Conservation (phyloP, 225 moss, liverwort and hornwort genomes). For the Straminergon stramineum region DNA sequence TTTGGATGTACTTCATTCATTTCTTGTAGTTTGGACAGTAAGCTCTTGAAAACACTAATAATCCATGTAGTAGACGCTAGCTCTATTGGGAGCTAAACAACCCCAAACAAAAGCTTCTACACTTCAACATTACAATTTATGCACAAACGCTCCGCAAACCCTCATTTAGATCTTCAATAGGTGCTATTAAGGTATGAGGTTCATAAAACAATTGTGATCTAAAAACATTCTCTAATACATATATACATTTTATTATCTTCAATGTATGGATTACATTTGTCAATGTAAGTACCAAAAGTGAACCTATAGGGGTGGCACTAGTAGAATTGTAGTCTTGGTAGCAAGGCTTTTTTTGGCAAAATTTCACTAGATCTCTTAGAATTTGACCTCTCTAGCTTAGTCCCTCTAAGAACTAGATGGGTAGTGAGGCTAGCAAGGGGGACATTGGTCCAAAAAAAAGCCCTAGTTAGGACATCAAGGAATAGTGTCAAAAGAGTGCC, state of each 20-base stretch:
- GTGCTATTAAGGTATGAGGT: not conserved
- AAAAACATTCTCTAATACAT: fast-evolving
- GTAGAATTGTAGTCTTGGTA: not conserved
- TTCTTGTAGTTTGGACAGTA: not conserved
- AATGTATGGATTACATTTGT: not conserved
- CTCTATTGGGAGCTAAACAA: not conserved
- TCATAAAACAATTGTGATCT: not conserved
- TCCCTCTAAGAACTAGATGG: no score
- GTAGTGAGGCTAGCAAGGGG: no score
- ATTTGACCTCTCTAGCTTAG: no score
- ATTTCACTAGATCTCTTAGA: no score
- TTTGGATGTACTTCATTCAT: not conserved
- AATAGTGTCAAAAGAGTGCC: not conserved
- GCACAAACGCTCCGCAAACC: fast-evolving
- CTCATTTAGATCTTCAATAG: not conserved
- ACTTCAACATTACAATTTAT: not conserved
- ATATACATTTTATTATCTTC: not conserved
- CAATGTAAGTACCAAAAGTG: not conserved
- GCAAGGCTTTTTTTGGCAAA: no score
- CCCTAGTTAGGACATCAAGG: not conserved
- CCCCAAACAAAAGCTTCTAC: not conserved
- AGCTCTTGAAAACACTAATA: not conserved
- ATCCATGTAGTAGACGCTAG: fast-evolving
- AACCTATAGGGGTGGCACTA: not conserved
- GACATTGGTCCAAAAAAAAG: no score